Base-by-base conservation (phyloP, 805 yeast genomes). In the Yamadazyma tumulicola region DNA sequence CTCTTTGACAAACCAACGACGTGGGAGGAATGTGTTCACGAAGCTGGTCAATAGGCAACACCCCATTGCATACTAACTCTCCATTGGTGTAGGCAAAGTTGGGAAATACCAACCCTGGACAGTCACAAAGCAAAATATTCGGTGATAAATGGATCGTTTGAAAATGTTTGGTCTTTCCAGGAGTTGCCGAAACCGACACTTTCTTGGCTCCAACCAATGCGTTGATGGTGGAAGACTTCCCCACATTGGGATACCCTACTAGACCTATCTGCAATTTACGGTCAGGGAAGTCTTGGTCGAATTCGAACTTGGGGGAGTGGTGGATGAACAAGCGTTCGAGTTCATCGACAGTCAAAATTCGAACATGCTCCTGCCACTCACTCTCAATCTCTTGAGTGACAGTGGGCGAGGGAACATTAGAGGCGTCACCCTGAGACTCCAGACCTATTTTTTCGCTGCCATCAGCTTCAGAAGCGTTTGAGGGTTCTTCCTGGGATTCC, bases 31-130 rank as follows among this genome's bases (percentile, higher is more conserved):
- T 80, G 56, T 77, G 79, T 54, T 93, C 99, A 54, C 97, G 76
- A 42, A 93, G 71, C 62, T 93, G 98, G 64, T 93, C 98, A 49
- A 93, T 93, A 14, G 99, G 99, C 38, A 93, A 72, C n/a, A 93
- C 96, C 73, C 99, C 99, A 54, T 88, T 86, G 67, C 97, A 88
- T 1, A 93, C 98, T 52, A 93, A 74, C 51, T 93, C 99, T 49
- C 95, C 97, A 53, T 88, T 89, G 16, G 96, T 85, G 56, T 85
- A 85, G 5, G 97, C 97, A 57, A 93, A 93, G 53, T 91, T 93
- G 16, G 99, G 98, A 69, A 93, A 93, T 12, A 93, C 99, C 42
- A 93, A 72, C 74, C 99, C 99, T 2, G 99, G 99, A 70, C 99
- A 93, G 72, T 93, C 99, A 64, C 97, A 93, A 34, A 93, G 69